Evolutionary conservation across 1,284 basidiomycete genomes (phyloP).

Genomic region (Cutaneotrichosporon cavernicola): DNA sequence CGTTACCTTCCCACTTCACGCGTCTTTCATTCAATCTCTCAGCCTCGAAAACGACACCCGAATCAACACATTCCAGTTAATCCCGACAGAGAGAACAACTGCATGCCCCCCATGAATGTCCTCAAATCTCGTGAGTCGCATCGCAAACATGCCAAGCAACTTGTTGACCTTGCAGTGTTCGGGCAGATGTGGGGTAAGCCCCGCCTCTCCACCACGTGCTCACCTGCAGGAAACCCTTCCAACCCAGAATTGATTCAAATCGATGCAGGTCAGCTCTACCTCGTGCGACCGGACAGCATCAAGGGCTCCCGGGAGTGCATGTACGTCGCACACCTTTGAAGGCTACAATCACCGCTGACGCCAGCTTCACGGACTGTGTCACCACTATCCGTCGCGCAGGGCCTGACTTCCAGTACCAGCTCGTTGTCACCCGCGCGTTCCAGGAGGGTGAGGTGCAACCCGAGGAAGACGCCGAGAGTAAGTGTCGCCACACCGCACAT

Average conservation of each 20-base stretch:
- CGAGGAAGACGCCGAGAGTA: conserved; percentile 94
- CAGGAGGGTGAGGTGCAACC: conserved; percentile 94
- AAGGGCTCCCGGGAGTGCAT: conserved; percentile 96
- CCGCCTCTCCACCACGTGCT: background rate
- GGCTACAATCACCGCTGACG: background rate
- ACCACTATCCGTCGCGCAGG: conserved; percentile 82
- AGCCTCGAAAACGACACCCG: background rate
- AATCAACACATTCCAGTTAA: background rate
- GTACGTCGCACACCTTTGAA: conserved; percentile 61
- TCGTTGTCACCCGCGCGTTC: conserved; percentile 93
- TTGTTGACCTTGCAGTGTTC: conserved; percentile 62
- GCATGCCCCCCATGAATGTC: conserved; percentile 61
- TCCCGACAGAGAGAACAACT: background rate
- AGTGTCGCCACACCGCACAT: conserved; percentile 43
- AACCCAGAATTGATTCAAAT: conserved; percentile 93
- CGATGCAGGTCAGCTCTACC: conserved; percentile 84
- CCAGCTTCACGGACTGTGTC: conserved; percentile 91
- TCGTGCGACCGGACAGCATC: conserved; percentile 84
- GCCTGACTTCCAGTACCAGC: conserved; percentile 85
- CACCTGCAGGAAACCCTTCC: conserved; percentile 58
- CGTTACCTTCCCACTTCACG: background rate
- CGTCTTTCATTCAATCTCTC: background rate
- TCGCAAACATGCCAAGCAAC: conserved; percentile 12
- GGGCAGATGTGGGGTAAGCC: conserved; percentile 91
- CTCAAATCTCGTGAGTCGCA: conserved; percentile 72